Conservation (phyloP, 768 basidiomycete genomes). For the Suillus discolor region DNA sequence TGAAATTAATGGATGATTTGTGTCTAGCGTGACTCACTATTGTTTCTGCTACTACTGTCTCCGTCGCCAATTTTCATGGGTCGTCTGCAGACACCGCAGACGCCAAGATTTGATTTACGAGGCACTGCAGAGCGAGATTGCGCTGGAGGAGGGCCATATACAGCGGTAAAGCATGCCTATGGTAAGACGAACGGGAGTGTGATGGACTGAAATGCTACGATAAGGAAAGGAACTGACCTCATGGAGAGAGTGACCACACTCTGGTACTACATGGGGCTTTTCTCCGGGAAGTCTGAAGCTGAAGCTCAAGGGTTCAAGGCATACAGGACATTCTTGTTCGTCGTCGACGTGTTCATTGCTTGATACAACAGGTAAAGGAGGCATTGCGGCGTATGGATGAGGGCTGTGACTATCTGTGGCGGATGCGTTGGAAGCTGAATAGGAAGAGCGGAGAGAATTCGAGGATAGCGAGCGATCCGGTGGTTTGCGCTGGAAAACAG, state of each 20-base stretch:
- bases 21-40: conserved; percentile 62
- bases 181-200: conserved; percentile 4
- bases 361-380: conserved; percentile 71
- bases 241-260: conserved; percentile 98
- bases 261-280: conserved; percentile 96
- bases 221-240: conserved; percentile 53
- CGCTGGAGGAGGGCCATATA: conserved; percentile 85
- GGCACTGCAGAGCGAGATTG: conserved; percentile 56
- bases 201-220: neutral
- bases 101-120: conserved; percentile 81
- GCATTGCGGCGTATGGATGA: conserved; percentile 64
- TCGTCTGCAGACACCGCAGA: conserved; percentile 95
- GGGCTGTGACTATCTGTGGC: conserved; percentile 39
- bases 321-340: conserved; percentile 94
- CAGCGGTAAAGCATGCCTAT: conserved; percentile 94
- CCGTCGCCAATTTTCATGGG: conserved; percentile 96
- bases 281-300: conserved; percentile 93
- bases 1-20: conserved; percentile 13
- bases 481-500: conserved; percentile 53
- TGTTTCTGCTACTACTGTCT: conserved; percentile 74
- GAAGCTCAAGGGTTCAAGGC: conserved; percentile 92
- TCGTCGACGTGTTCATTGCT: conserved; percentile 64
- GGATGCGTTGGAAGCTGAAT: conserved; percentile 41
- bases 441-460: conserved; percentile 50
- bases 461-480: conserved; percentile 45